Base-by-base conservation (phyloP, 179 eudicot genomes). In the Camellia oleifera region DNA sequence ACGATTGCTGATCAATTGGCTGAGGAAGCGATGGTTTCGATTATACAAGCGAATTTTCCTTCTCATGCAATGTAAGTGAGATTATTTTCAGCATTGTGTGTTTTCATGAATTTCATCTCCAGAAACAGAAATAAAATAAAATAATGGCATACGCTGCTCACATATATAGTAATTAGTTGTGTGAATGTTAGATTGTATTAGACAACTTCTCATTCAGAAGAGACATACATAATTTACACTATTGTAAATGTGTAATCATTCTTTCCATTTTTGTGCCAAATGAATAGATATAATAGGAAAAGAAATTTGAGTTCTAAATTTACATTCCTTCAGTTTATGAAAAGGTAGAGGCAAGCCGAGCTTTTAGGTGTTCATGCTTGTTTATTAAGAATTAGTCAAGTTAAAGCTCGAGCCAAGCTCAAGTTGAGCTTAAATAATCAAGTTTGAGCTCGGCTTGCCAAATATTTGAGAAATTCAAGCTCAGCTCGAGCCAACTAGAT, bases 1-100 rank as follows among this genome's bases (percentile, higher is more conserved):
- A 95, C 98, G 7, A 87, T 95, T 83, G 99, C 99, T 84, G 99
- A 95, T 88, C 85, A 83, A 79, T 87, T 90, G n/a, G 99, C 99
- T 17, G 99, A 95, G 90, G 98, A 90, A 78, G 42, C 98, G 5
- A 93, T 93, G 99, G 84, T 88, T 79, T 82, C 88, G 14, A 86
- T 92, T 61, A 82, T 95, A 5, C 85, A 87, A 84, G 87, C 90
- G 79, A 80, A 84, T 65, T 89, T 93, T 61, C 92, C 94, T 62
- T 84, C 92, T 79, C 97, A 95, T 83, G 99, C 95, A 79, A 90
- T 95, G 99, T 95, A 85, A 91, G 93, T 86, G 5, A 52, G 45
- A 72, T 23, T 72, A 20, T 64, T 7, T 7, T 4, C 62, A 23
- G 18, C 20, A 54, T 26, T 5, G 9, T 54, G 45, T 72, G 23